A percentile compares a stretch with the other conserved stretches of the same genome.
Evolutionary conservation across 2,329 filamentous ascomycete species (phyloP).

Genomic region (Periconia sp.): DNA sequence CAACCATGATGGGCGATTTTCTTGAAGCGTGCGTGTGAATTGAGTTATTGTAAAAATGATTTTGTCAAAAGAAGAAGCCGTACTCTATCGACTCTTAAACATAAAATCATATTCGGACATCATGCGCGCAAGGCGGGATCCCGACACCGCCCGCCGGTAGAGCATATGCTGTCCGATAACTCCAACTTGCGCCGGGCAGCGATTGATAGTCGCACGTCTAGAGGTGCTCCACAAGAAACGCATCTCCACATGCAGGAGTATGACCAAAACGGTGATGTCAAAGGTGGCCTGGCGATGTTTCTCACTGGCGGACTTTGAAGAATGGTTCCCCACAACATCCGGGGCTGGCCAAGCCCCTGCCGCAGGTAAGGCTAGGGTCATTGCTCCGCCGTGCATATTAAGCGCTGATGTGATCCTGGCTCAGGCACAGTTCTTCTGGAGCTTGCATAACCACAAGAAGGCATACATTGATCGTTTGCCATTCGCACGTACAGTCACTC

Average conservation of each 20-base stretch:
- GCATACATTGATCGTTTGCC: not conserved
- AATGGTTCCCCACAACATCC: conserved; percentile 38
- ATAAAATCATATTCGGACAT: conserved; percentile 15
- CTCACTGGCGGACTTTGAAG: not conserved
- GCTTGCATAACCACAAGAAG: not conserved
- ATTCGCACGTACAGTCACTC: not conserved
- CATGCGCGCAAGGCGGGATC: conserved; percentile 20
- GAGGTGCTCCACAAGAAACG: not conserved
- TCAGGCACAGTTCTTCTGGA: not conserved
- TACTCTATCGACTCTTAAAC: not conserved
- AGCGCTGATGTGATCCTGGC: not conserved
- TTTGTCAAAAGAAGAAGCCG: conserved; percentile 30
- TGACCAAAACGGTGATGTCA: conserved; percentile 2
- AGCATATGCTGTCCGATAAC: not conserved
- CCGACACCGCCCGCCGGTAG: conserved; percentile 14
- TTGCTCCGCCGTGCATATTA: not conserved
- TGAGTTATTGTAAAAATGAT: conserved; percentile 1
- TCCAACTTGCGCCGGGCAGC: not conserved
- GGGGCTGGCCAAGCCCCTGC: not conserved
- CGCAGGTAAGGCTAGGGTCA: not conserved
- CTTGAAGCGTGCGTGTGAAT: conserved; percentile 3
- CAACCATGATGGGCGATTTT: conserved; percentile 29
- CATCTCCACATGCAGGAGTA: not conserved
- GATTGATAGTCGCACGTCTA: not conserved
- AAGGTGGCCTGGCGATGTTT: not conserved